Conservation (phyloP, 2,329 filamentous ascomycete genomes). For the Ramichloridium luteum region DNA sequence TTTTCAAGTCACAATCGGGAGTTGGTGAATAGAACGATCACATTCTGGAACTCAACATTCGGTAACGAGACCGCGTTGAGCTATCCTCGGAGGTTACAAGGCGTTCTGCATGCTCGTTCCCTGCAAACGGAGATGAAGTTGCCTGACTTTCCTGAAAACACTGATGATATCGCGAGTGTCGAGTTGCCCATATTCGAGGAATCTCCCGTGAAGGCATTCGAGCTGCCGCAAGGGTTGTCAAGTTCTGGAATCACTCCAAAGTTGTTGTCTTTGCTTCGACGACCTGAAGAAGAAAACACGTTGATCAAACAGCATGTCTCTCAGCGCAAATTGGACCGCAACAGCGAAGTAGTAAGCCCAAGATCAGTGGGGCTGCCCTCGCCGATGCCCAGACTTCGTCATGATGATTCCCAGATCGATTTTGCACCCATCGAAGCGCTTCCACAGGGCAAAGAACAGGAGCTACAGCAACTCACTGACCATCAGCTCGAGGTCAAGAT, state of each 20-base stretch:
- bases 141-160: slow-evolving; percentile 33
- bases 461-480: slow-evolving; percentile 67
- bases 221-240: too few species aligned
- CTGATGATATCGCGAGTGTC: slow-evolving; percentile 26
- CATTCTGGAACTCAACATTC: slow-evolving; percentile 61
- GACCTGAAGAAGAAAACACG: slow-evolving; percentile 7
- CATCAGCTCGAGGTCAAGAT: slow-evolving; percentile 67
- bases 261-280: not conserved
- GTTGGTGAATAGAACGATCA: slow-evolving; percentile 41
- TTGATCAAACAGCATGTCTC: slow-evolving; percentile 13
- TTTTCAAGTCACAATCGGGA: slow-evolving; percentile 40
- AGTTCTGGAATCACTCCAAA: not conserved
- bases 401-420: slow-evolving; percentile 72
- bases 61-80: slow-evolving; percentile 45
- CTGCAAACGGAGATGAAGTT: slow-evolving; percentile 41
- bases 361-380: too few species aligned
- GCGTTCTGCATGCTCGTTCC: slow-evolving; percentile 49
- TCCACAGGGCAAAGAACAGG: slow-evolving; percentile 43
- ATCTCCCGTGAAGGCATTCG: too few species aligned
- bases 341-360: too few species aligned
- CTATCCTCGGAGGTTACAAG: slow-evolving; percentile 54
- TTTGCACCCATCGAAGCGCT: slow-evolving; percentile 56
- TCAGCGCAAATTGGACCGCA: slow-evolving; percentile 5
- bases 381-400: slow-evolving; percentile 47
- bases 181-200: slow-evolving; percentile 18